Base-by-base conservation (phyloP, 345 rosid genomes). In the Adansonia digitata region DNA sequence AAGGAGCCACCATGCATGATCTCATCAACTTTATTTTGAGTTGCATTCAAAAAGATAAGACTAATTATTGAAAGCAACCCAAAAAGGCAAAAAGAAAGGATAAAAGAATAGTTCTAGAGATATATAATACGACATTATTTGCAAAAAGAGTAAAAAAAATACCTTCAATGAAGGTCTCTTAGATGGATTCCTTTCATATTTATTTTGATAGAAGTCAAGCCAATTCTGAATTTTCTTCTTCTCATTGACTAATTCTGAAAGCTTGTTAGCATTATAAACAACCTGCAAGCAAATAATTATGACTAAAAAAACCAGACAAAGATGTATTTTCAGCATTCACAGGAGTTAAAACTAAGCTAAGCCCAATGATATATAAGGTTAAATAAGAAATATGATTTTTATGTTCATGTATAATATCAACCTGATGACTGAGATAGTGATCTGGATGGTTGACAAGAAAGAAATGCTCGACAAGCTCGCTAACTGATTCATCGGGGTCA, bases 401-500 rank as follows among this genome's bases (percentile, higher is more conserved):
- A 18, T 2, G 11, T 62, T 62, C 15, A 55, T 26, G 42, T 53
- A 53, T 6, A 51, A 31, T 67, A 63, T 71, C 82, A 70, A 92
- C 98, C 97, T 94, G 98, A 78, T 91, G 87, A 77, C 84, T 91
- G 51, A 92, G 95, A 80, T 85, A 92, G 74, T 87, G 81, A 63
- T 90, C 89, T 51, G 98, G 91, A 86, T 92, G 98, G 76, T 94
- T 94, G 82, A 94, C 98, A 52, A 86, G 83, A 80, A 94, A 94
- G 79, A 92, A 94, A 77, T 94, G 98, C 63, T 92, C 97, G 56
- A 92, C 94, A 45, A 90, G 94, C 77, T 94, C 91, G 78, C 87
- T 75, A 37, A 91, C 82, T 1, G 98, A 88, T 88, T 94, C 98
- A 81, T 94, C 94, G 62, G 97, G 95, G 75, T 94, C 98, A 15